phyloP scores from a whole-genome alignment of 345 rosid genomes.

The Sonneratia alba region DNA sequence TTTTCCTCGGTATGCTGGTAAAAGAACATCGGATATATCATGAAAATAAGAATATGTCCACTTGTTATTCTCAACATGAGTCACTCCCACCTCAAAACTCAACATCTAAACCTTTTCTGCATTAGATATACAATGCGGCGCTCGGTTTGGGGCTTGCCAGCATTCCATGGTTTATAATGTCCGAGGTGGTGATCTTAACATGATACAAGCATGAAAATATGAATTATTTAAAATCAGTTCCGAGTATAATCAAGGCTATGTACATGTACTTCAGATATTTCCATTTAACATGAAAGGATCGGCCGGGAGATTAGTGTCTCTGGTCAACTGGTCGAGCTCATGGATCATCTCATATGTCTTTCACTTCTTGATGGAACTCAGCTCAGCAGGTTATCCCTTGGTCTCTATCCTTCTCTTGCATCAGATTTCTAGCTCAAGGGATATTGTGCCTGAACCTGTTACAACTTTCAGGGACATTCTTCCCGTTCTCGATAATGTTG shows the following conservation, averaged over 20 bases:
- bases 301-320: constrained; percentile 46
- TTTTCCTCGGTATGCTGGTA: constrained; percentile 25
- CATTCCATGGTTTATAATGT: constrained; percentile 18
- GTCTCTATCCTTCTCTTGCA: background rate
- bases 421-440: constrained; percentile 17
- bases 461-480: constrained; percentile 41
- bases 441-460: constrained; percentile 29
- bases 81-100: background rate
- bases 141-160: constrained; percentile 13
- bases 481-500: constrained; percentile 26
- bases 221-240: background rate
- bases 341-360: constrained; percentile 40
- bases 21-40: background rate
- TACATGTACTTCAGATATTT: constrained; percentile 25
- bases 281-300: constrained; percentile 41
- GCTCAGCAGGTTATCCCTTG: constrained; percentile 29
- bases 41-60: too few relatives aligned
- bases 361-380: constrained; percentile 47
- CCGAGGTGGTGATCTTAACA: background rate
- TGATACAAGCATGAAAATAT: background rate
- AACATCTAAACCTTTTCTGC: background rate
- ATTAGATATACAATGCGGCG: constrained; percentile 8
- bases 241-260: background rate
- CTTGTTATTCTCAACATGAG: background rate
- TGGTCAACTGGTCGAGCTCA: constrained; percentile 32